These are phyloP conservation scores for Tagetes patula DNA, from an alignment of 129 eudicot genomes.

Conservation along the genomic window DNA sequence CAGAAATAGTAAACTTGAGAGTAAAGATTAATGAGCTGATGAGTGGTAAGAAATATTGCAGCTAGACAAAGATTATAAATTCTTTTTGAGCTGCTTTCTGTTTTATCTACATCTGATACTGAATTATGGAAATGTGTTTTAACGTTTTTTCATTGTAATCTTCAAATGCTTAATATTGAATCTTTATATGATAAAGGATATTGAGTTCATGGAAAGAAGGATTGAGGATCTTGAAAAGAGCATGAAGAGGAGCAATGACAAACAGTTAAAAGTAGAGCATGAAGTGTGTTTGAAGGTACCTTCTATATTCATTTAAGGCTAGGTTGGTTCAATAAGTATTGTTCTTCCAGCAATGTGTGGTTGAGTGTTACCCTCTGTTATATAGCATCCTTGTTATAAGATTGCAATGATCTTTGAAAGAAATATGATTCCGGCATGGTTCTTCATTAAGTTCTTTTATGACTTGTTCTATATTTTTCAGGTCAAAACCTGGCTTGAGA, in stretches of 20 bases:
- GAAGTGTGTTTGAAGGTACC: conserved; percentile 76
- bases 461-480: conserved; percentile 18
- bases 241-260: conserved; percentile 99
- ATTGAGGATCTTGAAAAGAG: conserved; percentile 96
- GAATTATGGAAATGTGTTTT: not conserved
- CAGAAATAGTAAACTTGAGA: conserved; percentile 1
- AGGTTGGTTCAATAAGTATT: not conserved
- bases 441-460: too few relatives aligned
- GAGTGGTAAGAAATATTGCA: not conserved
- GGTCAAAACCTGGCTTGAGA: conserved; percentile 81
- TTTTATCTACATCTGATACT: not conserved
- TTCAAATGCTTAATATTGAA: conserved; percentile 12
- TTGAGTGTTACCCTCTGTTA: not conserved
- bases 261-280: conserved; percentile 85
- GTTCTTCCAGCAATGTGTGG: not conserved
- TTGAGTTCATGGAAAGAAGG: conserved; percentile 83
- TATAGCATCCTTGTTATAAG: conserved; percentile 1
- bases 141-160: not conserved
- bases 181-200: conserved; percentile 53
- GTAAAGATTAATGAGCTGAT: not conserved
- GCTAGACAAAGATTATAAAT: not conserved
- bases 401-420: too few relatives aligned
- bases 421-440: too few relatives aligned
- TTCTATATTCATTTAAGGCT: not conserved
- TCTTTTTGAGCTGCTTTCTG: not conserved